A percentile compares a stretch with the other conserved stretches of the same genome.
These are phyloP conservation scores for Emergomyces africanus DNA, from an alignment of 2,329 filamentous ascomycete species.

Conservation along the genomic window DNA sequence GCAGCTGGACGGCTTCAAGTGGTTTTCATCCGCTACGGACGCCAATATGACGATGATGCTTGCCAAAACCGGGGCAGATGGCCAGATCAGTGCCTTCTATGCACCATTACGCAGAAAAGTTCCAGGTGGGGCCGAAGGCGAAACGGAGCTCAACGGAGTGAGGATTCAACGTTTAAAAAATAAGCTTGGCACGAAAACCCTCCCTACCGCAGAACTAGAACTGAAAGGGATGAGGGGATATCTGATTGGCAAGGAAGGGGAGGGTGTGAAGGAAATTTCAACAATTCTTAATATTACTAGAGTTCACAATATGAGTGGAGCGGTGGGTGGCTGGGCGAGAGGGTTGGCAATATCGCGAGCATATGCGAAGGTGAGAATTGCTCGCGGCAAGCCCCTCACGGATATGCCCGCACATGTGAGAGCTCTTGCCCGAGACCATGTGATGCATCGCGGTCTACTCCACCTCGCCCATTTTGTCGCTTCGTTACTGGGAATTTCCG, in stretches of 20 bases:
- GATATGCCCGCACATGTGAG: slow-evolving; percentile 31
- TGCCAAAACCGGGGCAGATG: slow-evolving; percentile 40
- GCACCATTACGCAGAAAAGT: slow-evolving; percentile 44
- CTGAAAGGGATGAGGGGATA: slow-evolving; percentile 50
- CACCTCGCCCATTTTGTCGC: slow-evolving; percentile 26
- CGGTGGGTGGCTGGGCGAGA: slow-evolving; percentile 26
- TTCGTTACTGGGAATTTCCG: slow-evolving; percentile 22
- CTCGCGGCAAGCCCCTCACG: slow-evolving; percentile 24
- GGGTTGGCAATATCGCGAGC: slow-evolving; percentile 29
- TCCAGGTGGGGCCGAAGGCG: slow-evolving; percentile 5
- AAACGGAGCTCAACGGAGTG: slow-evolving; percentile 49
- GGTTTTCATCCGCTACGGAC: slow-evolving; percentile 55
- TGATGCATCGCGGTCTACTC: slow-evolving; percentile 26
- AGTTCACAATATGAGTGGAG: slow-evolving; percentile 29
- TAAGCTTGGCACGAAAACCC: slow-evolving; percentile 56
- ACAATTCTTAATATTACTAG: slow-evolving; percentile 55
- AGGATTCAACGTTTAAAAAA: slow-evolving; percentile 57
- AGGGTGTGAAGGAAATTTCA: slow-evolving; percentile 55
- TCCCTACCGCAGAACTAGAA: slow-evolving; percentile 62
- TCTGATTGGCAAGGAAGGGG: slow-evolving; percentile 53
- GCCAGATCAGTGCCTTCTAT: slow-evolving; percentile 47
- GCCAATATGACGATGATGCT: slow-evolving; percentile 52
- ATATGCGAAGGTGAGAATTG: slow-evolving; percentile 28
- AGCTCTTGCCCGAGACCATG: slow-evolving; percentile 25
- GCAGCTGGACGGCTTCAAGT: slow-evolving; percentile 54